Percentiles rank a stretch among this genome's conserved stretches.
Conservation (phyloP, 345 rosid genomes). For the Rhodamnia rubescens region DNA sequence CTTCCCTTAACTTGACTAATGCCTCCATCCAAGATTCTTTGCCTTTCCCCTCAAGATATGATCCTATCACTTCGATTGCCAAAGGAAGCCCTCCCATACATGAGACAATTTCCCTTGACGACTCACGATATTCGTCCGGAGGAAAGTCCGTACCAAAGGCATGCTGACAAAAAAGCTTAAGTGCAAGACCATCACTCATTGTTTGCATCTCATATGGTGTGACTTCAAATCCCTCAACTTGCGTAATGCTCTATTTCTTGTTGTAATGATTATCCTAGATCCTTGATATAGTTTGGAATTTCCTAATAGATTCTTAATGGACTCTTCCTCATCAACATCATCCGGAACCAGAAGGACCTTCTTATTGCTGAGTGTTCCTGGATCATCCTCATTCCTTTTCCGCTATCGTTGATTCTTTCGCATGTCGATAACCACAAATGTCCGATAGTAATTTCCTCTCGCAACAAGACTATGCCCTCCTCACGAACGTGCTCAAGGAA, state of each 20-base stretch:
- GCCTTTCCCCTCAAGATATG: neutral
- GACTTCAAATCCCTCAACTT: neutral
- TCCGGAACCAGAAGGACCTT: neutral
- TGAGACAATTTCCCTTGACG: neutral
- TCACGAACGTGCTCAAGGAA: slow-evolving; percentile 14
- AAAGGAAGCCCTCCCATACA: slow-evolving; percentile 2
- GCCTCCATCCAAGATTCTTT: neutral
- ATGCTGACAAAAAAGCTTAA: neutral
- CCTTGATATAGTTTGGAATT: neutral
- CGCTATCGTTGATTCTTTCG: fast-evolving
- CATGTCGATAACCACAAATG: fast-evolving
- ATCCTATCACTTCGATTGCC: slow-evolving; percentile 3
- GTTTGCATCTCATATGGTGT: neutral
- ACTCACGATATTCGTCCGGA: neutral
- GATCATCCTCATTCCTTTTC: neutral
- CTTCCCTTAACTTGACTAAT: neutral
- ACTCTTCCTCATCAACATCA: neutral
- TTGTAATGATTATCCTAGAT: slow-evolving; percentile 7
- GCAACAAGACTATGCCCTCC: neutral
- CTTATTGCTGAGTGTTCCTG: neutral
- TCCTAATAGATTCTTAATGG: neutral
- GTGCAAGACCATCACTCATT: neutral
- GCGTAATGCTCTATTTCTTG: neutral
- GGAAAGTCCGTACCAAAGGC: neutral
- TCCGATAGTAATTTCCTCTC: neutral